Percentiles rank a stretch among this genome's conserved stretches.
Conservation (phyloP, 2,329 filamentous ascomycete species). For the Fusarium camptoceras region DNA sequence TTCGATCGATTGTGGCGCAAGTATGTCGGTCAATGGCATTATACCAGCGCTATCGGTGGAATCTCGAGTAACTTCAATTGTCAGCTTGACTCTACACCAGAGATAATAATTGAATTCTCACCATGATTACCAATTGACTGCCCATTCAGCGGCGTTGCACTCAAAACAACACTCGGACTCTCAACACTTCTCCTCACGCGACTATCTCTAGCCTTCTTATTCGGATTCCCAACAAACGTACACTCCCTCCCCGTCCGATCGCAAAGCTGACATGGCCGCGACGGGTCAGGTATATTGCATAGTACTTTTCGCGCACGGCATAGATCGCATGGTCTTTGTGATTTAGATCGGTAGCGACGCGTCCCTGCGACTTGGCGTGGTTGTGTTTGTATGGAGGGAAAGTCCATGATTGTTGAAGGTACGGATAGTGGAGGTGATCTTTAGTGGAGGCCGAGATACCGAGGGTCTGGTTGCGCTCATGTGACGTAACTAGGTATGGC, state of each 20-base stretch:
- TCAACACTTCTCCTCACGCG: neutral
- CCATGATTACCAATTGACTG: rapidly evolving
- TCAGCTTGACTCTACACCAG: neutral
- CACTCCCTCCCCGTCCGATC: constrained; percentile 39
- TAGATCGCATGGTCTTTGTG: constrained; percentile 2
- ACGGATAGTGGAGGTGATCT: neutral
- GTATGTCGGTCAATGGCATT: neutral
- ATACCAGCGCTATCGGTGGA: neutral
- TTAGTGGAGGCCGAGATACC: neutral
- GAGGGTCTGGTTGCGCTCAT: constrained; percentile 3
- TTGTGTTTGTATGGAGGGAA: neutral
- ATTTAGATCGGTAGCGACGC: constrained; percentile 10
- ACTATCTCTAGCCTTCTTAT: constrained; percentile 9
- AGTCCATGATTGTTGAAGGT: neutral
- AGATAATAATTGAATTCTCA: neutral
- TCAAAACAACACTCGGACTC: neutral
- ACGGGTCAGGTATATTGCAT: constrained; percentile 45
- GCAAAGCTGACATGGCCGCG: constrained; percentile 44
- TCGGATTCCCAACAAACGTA: constrained; percentile 42
- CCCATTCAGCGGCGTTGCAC: neutral
- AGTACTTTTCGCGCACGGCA: constrained; percentile 39
- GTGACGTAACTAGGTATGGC: constrained; percentile 16
- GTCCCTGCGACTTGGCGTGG: constrained; percentile 5
- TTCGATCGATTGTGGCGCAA: neutral
- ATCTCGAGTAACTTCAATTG: neutral